Conservation (phyloP, 2,329 filamentous ascomycete genomes). For the Colletotrichum agaves region DNA sequence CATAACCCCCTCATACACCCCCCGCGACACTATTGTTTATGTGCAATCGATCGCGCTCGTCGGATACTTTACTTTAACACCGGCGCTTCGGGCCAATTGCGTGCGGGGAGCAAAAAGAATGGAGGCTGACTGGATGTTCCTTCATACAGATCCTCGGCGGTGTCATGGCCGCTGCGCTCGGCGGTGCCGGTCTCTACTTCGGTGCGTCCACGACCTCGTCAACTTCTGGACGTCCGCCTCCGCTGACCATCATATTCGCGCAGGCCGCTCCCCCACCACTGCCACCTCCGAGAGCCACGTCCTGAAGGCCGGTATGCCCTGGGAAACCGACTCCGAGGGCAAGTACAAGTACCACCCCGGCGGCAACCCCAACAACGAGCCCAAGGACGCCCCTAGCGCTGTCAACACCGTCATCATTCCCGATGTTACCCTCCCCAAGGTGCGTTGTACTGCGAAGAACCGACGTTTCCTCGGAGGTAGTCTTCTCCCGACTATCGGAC, state of each 20-base stretch:
- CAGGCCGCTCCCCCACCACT: constrained; percentile 86
- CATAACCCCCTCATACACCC: not conserved
- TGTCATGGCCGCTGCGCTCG: constrained; percentile 90
- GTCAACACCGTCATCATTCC: constrained; percentile 95
- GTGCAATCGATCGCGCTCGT: not conserved
- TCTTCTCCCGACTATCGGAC: too few relatives aligned
- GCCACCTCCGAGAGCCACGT: constrained; percentile 84
- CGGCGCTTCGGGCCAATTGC: not conserved
- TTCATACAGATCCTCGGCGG: constrained; percentile 80
- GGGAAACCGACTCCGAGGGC: constrained; percentile 74
- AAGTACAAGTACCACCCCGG: constrained; percentile 87
- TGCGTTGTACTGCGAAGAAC: constrained; percentile 52
- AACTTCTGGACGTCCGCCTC: constrained; percentile 38
- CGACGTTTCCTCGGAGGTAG: not conserved
- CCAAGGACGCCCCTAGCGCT: constrained; percentile 92
- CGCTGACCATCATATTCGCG: constrained; percentile 4
- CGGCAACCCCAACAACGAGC: constrained; percentile 78
- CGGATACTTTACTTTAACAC: not conserved
- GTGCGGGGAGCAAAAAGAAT: constrained; percentile 2
- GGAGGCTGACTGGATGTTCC: constrained; percentile 28
- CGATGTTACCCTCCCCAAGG: constrained; percentile 91
- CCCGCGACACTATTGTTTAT: not conserved
- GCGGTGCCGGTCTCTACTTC: constrained; percentile 90
- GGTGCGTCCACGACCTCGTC: constrained; percentile 59
- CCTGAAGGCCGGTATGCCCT: constrained; percentile 86